Percentiles rank a stretch among this genome's conserved stretches.
These are phyloP conservation scores for Jasminum sambac DNA, from an alignment of 257 asterid species.

Conservation along the genomic window DNA sequence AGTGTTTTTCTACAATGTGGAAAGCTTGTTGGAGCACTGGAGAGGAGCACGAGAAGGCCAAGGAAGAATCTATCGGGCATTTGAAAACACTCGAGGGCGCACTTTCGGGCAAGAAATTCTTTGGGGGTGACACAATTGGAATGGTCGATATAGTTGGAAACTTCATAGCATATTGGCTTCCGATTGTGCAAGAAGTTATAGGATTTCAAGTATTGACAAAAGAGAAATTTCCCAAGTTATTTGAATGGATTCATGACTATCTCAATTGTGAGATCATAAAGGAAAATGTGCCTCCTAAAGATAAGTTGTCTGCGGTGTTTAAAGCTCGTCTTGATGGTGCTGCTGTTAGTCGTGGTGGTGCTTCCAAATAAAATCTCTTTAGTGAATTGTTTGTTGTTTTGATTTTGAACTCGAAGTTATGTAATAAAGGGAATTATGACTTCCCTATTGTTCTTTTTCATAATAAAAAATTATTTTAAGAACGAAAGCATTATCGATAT, in stretches of 20 bases:
- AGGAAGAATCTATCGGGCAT: constrained; percentile 2
- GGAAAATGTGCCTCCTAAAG: constrained; percentile 14
- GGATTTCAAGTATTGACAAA: not conserved
- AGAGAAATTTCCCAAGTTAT: constrained; percentile 17
- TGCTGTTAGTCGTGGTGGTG: not conserved
- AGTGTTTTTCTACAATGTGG: not conserved
- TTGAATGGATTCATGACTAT: constrained; percentile 14
- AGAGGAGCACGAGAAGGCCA: constrained; percentile 16
- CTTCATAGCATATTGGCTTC: constrained; percentile 11
- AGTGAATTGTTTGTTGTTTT: not conserved
- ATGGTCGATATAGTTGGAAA: constrained; percentile 16
- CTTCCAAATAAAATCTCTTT: not conserved
- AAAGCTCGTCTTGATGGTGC: constrained; percentile 3
- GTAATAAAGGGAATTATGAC: not conserved
- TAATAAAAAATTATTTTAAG: not conserved
- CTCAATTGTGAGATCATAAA: not conserved
- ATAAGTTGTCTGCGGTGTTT: not conserved
- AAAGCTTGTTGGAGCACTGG: not conserved
- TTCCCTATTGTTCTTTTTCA: not conserved
- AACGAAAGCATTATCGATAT: not conserved
- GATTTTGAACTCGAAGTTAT: not conserved
- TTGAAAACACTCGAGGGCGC: constrained; percentile 13
- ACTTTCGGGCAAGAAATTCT: constrained; percentile 3
- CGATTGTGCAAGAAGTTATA: constrained; percentile 5
- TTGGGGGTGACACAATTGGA: constrained; percentile 21